Evolutionary conservation across 192 early-diverging fungal species (phyloP), one percentile per base, ranked within the genome.

Genomic region (Mortierella hygrophila): DNA sequence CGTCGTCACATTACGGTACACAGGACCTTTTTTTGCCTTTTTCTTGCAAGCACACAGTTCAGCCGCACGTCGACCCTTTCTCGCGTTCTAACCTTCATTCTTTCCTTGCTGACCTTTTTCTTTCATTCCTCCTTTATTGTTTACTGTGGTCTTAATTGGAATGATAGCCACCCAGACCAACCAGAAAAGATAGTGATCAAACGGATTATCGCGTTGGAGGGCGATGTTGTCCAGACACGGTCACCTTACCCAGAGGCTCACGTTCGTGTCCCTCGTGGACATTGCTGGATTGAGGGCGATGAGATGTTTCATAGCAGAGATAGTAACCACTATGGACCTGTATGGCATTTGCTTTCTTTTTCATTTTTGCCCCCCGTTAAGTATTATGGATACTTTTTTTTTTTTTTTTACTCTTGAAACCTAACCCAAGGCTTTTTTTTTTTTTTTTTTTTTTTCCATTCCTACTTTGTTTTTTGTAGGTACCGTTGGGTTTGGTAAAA

Each of bases 281-380:
- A 97, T 77, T 95, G 94, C 81, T 97, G 96, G 96, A 89, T 96
- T 60, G 96, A 97, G 81, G 94, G 94, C 44, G 96, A 97, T 82
- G 96, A 97, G 82, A 91, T 91, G 49, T 97, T 95, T 82, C 95
- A 96, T 78, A 95, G 94, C 71, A 90, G 88, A 68, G 96, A 97
- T 70, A 96, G 95, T 81, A 96, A 95, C 87, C 76, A 88, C 18
- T 96, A 94, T 84, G 96, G 96, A 63, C 93, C 95, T 0, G 93
- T 94, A 88, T 89, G 79, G 6, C 38, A 52, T 20, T 18, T 18
- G 16, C 18, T 13, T 32, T n/a, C 15, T 60, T 20, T 65, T 52
- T 69, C 70, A 18, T 23, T 20, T 29, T 35, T 35, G 35, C 35
- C 35, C 35, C 2, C 6, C 20, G 13, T 37, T 47, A 38, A n/a